These are phyloP conservation scores for Hyaloscypha bicolor DNA, from an alignment of 495 filamentous ascomycete species.

Conservation along the genomic window DNA sequence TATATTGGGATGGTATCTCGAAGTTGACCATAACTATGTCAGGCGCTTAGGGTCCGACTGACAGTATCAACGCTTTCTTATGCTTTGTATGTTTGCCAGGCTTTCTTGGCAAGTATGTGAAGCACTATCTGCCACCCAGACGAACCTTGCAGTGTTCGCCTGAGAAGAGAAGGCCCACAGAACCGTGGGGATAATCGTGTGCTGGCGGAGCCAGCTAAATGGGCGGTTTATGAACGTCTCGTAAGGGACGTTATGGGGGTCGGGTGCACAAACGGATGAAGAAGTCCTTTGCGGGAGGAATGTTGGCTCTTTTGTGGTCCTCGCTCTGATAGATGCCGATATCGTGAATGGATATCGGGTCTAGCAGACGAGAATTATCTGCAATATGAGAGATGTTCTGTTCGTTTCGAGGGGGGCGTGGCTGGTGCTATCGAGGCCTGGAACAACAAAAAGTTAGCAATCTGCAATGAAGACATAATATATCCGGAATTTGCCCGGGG, in stretches of 20 bases:
- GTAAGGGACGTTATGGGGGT: constrained; percentile 79
- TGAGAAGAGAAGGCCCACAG: constrained; percentile 96
- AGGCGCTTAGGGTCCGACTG: background rate
- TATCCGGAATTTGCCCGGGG: background rate
- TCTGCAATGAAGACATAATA: constrained; percentile 4
- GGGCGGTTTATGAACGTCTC: constrained; percentile 50
- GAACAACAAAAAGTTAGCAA: constrained; percentile 19
- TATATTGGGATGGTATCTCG: constrained; percentile 77
- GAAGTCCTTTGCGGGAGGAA: constrained; percentile 82
- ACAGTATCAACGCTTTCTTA: background rate
- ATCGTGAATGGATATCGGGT: constrained; percentile 81
- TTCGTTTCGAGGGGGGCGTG: constrained; percentile 28
- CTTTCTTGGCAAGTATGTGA: constrained; percentile 45
- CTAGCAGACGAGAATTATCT: constrained; percentile 85
- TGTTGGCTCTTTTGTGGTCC: constrained; percentile 69
- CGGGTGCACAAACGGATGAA: constrained; percentile 80
- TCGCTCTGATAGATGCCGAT: constrained; percentile 83
- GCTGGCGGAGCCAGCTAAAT: constrained; percentile 60
- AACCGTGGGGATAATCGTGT: constrained; percentile 49
- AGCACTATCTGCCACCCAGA: constrained; percentile 80
- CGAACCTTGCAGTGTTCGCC: constrained; percentile 85
- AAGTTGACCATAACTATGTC: constrained; percentile 77
- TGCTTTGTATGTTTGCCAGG: constrained; percentile 4
- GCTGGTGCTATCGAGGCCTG: constrained; percentile 88
- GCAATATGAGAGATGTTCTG: constrained; percentile 37